phyloP scores from a whole-genome alignment of 352 stramenopile species.

The Phytophthora multivora region DNA sequence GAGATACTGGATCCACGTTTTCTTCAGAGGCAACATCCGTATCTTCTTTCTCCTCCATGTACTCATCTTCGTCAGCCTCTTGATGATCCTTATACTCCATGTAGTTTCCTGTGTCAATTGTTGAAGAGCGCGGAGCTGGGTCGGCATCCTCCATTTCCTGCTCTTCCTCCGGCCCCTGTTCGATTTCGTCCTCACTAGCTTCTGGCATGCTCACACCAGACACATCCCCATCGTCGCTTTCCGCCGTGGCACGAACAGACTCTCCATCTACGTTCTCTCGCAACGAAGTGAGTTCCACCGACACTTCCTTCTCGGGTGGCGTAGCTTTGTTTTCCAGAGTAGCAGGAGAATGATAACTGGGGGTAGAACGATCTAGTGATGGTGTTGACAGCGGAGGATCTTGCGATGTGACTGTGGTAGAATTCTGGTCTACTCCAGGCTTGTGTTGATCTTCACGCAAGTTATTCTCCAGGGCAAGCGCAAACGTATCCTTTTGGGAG shows the following conservation, averaged over 20 bases:
- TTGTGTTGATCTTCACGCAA: constrained; percentile 2
- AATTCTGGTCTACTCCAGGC: neutral
- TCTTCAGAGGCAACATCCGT: neutral
- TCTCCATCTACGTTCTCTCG: neutral
- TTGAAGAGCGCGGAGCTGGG: constrained; percentile 29
- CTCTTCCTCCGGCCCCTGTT: constrained; percentile 9
- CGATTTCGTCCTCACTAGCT: constrained; percentile 17
- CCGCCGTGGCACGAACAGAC: constrained; percentile 3
- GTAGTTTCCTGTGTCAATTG: constrained; percentile 61
- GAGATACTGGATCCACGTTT: neutral
- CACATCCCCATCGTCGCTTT: constrained; percentile 19
- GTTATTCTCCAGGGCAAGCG: neutral
- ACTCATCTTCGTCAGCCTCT: constrained; percentile 25
- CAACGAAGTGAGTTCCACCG: neutral
- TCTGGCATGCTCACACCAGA: constrained; percentile 26
- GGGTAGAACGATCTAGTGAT: neutral
- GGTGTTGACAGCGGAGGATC: neutral
- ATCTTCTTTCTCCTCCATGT: constrained; percentile 10
- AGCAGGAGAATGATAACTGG: too few relatives aligned
- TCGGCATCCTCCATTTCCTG: constrained; percentile 10
- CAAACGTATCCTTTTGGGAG: neutral
- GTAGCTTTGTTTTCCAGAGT: neutral
- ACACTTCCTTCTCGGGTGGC: neutral
- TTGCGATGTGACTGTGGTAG: neutral
- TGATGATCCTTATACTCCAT: constrained; percentile 40